Conservation (phyloP, 2,329 filamentous ascomycete species). For the Eutypa lata region DNA sequence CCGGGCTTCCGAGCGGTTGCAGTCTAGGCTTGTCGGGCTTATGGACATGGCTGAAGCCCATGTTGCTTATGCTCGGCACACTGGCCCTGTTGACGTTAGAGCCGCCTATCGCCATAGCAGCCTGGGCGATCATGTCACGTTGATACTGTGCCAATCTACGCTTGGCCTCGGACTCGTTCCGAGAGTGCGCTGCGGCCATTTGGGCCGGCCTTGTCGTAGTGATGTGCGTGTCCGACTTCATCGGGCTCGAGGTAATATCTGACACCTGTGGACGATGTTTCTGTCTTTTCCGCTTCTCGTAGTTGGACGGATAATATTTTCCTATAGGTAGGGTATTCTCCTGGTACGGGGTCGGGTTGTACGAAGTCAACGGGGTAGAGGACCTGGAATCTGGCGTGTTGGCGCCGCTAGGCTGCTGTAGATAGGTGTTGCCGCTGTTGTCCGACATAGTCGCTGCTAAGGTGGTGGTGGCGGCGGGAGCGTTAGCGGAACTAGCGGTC, state of each 20-base stretch:
- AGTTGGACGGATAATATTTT: constrained; percentile 64
- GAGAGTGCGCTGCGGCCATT: constrained; percentile 24
- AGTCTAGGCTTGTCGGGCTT: constrained; percentile 47
- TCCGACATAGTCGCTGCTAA: constrained; percentile 12
- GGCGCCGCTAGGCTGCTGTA: constrained; percentile 12
- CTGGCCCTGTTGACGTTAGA: constrained; percentile 28
- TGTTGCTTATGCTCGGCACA: constrained; percentile 34
- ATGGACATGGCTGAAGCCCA: constrained; percentile 34
- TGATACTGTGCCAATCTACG: constrained; percentile 56
- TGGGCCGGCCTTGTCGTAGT: constrained; percentile 22
- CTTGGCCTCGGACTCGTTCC: constrained; percentile 46
- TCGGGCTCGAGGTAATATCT: constrained; percentile 25
- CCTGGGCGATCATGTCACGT: constrained; percentile 59
- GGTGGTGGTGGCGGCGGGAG: constrained; percentile 16
- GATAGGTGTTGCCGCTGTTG: constrained; percentile 1
- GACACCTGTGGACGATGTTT: constrained; percentile 18
- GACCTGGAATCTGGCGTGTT: constrained; percentile 15
- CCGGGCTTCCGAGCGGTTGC: constrained; percentile 53
- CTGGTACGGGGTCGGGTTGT: constrained; percentile 47
- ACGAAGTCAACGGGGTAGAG: constrained; percentile 47
- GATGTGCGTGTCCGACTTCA: constrained; percentile 35
- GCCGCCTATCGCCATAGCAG: constrained; percentile 41
- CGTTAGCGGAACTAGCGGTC: constrained; percentile 11
- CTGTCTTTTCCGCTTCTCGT: constrained; percentile 39
- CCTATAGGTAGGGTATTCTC: constrained; percentile 51